Evolutionary conservation across 2,329 filamentous ascomycete genomes (phyloP).

Genomic region (Fusarium nanum): DNA sequence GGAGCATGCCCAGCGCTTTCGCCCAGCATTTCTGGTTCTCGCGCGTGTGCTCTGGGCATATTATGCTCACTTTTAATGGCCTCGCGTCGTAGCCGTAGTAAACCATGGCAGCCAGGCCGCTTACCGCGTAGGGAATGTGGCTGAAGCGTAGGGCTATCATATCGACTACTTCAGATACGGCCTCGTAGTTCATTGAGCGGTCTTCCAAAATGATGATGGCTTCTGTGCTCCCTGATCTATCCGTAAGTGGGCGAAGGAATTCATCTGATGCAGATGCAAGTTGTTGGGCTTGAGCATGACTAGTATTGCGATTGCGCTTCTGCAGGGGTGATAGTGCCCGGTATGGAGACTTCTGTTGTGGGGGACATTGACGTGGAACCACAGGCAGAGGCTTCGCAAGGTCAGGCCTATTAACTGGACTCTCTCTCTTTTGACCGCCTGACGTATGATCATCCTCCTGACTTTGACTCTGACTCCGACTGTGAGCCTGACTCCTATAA

Average conservation of each 20-base stretch:
- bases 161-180: conserved; percentile 54
- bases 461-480: conserved; percentile 3
- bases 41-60: conserved; percentile 53
- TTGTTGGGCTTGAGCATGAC: conserved; percentile 2
- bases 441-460: conserved; percentile 22
- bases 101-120: conserved; percentile 58
- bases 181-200: conserved; percentile 45
- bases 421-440: conserved; percentile 5
- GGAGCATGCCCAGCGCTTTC: conserved; percentile 48
- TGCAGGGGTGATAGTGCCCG: conserved; percentile 18
- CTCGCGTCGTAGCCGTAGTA: conserved; percentile 55
- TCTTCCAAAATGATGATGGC: conserved; percentile 23
- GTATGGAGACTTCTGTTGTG: conserved; percentile 17
- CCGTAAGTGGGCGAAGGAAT: conserved; percentile 10
- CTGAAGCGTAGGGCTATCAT: conserved; percentile 54
- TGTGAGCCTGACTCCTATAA: conserved; percentile 1
- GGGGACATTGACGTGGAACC: conserved; percentile 31
- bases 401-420: background rate
- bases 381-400: conserved; percentile 25
- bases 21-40: conserved; percentile 58
- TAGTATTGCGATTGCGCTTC: background rate
- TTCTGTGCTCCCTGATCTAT: conserved; percentile 22
- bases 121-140: conserved; percentile 60
- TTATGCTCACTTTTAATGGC: conserved; percentile 53
- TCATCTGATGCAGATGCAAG: conserved; percentile 4